These are phyloP conservation scores for Penicillium odoratum DNA, from an alignment of 495 filamentous ascomycete species.

Conservation along the genomic window DNA sequence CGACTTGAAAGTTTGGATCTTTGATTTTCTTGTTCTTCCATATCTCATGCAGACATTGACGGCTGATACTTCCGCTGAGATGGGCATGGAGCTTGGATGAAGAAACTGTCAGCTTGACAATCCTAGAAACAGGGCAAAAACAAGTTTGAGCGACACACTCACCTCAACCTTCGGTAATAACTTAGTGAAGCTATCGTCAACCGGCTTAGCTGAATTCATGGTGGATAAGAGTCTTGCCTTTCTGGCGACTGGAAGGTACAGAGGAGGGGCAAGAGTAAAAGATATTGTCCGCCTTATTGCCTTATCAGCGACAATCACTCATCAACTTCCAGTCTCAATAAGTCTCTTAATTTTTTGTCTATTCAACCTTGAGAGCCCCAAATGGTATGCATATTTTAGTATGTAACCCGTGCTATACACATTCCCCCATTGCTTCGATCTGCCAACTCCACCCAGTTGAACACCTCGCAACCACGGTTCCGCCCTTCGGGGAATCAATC, in stretches of 20 bases:
- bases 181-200: constrained; percentile 34
- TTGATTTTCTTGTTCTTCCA: constrained; percentile 60
- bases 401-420: no score
- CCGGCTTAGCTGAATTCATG: constrained; percentile 31
- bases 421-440: no score
- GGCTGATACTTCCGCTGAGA: constrained; percentile 77
- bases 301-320: neutral
- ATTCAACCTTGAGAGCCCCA: neutral
- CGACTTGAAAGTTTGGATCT: constrained; percentile 49
- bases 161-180: constrained; percentile 46
- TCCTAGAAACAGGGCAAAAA: neutral
- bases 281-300: neutral
- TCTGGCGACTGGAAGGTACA: neutral
- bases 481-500: neutral
- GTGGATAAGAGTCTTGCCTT: neutral
- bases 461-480: neutral
- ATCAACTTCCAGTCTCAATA: neutral
- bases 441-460: neutral
- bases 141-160: neutral
- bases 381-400: neutral
- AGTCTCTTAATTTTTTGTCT: no score
- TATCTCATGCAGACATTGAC: constrained; percentile 71
- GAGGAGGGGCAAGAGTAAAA: neutral
- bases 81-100: constrained; percentile 73
- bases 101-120: constrained; percentile 1